Evolutionary conservation across 2,329 filamentous ascomycete species (phyloP).

Genomic region (Curvularia eragrostidis): DNA sequence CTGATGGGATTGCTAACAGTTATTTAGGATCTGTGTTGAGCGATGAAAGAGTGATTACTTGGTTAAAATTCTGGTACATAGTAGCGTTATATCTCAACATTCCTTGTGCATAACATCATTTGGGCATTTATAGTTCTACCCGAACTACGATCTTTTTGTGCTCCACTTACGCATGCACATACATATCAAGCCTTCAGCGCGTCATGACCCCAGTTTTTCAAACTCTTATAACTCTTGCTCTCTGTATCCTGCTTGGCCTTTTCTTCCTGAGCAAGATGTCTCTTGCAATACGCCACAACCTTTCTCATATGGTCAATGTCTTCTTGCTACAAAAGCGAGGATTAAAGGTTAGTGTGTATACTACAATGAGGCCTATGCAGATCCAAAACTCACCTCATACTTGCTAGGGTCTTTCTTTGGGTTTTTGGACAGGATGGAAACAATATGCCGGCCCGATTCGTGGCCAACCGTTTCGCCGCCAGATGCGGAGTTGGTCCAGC

Average conservation of each 20-base stretch:
- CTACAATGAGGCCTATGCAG: background rate
- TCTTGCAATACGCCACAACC: conserved; percentile 70
- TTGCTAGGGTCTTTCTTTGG: conserved; percentile 62
- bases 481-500: conserved; percentile 61
- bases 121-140: background rate
- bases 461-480: conserved; percentile 69
- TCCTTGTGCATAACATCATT: background rate
- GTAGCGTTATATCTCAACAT: background rate
- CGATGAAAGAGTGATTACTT: background rate
- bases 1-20: background rate
- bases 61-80: background rate
- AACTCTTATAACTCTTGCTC: conserved; percentile 60
- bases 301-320: conserved; percentile 67
- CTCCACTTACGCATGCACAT: background rate
- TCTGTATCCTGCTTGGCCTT: conserved; percentile 62
- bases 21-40: background rate
- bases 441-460: conserved; percentile 67
- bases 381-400: conserved; percentile 49
- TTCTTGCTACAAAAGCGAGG: conserved; percentile 53
- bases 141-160: background rate
- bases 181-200: conserved; percentile 36
- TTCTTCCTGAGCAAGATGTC: conserved; percentile 70
- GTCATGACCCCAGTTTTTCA: conserved; percentile 49
- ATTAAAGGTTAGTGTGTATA: background rate
- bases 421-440: conserved; percentile 68